Evolutionary conservation across 257 asterid species (phyloP).

Genomic region (Nicotiana attenuata): DNA sequence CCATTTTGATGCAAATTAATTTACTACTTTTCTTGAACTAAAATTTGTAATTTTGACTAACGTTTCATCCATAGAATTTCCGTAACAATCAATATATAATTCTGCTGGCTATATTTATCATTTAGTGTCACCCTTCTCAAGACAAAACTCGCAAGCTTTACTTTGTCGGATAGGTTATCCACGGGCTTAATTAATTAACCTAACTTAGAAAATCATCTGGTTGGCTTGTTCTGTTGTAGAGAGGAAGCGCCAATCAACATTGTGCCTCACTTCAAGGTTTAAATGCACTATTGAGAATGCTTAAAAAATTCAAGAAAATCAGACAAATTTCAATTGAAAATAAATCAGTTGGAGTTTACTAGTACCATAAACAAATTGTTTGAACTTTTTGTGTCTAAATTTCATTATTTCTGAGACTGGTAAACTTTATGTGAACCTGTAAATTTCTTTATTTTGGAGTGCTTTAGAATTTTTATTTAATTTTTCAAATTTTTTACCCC

Average conservation of each 20-base stretch:
- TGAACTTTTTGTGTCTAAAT: neutral
- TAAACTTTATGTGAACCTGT: neutral
- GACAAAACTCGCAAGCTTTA: neutral
- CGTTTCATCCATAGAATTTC: neutral
- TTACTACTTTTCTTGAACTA: neutral
- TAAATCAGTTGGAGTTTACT: neutral
- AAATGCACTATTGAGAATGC: neutral
- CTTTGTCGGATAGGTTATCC: neutral
- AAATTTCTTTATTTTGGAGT: neutral
- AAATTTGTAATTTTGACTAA: neutral
- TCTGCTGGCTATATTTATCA: neutral
- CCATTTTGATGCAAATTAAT: neutral
- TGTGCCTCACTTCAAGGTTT: neutral
- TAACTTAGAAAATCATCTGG: neutral
- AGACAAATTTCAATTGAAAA: neutral
- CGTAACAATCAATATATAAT: neutral
- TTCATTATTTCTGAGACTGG: neutral
- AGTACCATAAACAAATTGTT: neutral
- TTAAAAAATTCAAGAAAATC: neutral
- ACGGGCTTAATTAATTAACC: neutral
- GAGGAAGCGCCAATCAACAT: neutral
- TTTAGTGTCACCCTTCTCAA: neutral
- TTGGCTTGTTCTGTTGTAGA: neutral
- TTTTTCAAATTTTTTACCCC: too few species aligned
- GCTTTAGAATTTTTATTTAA: neutral